Base-by-base conservation (phyloP, 1,139 yeast species). In the Suhomyces anneliseae region DNA sequence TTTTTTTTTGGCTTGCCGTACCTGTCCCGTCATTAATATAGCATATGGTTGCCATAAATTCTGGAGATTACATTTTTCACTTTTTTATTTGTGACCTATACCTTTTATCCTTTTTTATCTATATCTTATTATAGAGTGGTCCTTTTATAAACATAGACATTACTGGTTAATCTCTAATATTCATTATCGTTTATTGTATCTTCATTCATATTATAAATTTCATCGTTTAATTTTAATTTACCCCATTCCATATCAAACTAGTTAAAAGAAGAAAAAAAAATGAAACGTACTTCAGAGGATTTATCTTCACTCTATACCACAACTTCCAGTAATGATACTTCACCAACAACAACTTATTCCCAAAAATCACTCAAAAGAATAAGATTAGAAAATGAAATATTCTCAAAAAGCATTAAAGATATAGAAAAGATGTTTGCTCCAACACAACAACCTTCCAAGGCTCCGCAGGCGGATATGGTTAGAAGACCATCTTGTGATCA, bases 321-420 rank as follows among this genome's bases (percentile, higher is more conserved):
- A 11, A 19, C 46, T 14, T 46, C 46, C 8, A 40, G 45, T 19
- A 43, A 42, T 11, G 39, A 11, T 6, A 48, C 46, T 7, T 34
- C 51, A 2, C 48, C 45, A 11, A 43, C 49, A 8, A 47, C 53
- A 12, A 42, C 50, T 15, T 44, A 24, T n/a, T 51, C 52, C 24
- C 46, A 43, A 38, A 58, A 61, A 47, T 58, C 70, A 2, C 55
- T 52, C 46, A 65, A 65, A 42, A 48, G 70, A 32, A 46, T 63
- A 29, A 56, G 53, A 44, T 53, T 64, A 32, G 70, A 66, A 45
- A 54, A 58, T 41, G 69, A 65, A 49, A 64, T 65, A 38, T 66
- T 65, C 45, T 61, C 64, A 46, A 65, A 62, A 42, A 59, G 68
- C 29, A 62, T 67, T 45, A 56, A 58, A 44, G 70, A 66, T 45